Percentiles rank a stretch among this genome's conserved stretches.
phyloP scores from a whole-genome alignment of 2,329 filamentous ascomycete genomes.

The Teratosphaeriaceae sp. region DNA sequence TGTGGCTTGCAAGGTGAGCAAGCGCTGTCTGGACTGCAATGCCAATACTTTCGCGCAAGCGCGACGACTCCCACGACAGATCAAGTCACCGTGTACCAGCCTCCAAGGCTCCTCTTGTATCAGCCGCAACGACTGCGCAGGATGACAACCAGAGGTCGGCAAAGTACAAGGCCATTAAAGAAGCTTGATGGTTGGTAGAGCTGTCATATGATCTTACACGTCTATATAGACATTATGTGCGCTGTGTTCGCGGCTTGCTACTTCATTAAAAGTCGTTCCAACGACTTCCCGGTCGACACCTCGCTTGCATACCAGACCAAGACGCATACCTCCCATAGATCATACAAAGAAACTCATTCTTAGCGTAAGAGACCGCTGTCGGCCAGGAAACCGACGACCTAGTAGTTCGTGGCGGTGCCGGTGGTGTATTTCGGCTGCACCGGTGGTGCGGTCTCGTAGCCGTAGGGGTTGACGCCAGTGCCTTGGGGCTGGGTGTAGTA shows the following conservation, averaged over 20 bases:
- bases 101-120: no score
- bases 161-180: no score
- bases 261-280: not conserved
- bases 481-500: constrained; percentile 42
- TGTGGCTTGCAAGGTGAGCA: no score
- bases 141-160: no score
- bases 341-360: not conserved
- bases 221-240: not conserved
- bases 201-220: no score
- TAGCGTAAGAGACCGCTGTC: not conserved
- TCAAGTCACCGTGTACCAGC: no score
- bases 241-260: not conserved
- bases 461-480: constrained; percentile 32
- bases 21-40: no score
- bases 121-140: no score
- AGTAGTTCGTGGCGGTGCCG: constrained; percentile 26
- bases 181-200: no score
- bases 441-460: constrained; percentile 28
- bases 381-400: constrained; percentile 1
- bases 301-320: not conserved
- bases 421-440: constrained; percentile 15
- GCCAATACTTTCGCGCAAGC: no score
- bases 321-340: not conserved
- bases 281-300: not conserved
- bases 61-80: no score